Conservation (phyloP, 495 filamentous ascomycete genomes). For the Podospora tetraspora region DNA sequence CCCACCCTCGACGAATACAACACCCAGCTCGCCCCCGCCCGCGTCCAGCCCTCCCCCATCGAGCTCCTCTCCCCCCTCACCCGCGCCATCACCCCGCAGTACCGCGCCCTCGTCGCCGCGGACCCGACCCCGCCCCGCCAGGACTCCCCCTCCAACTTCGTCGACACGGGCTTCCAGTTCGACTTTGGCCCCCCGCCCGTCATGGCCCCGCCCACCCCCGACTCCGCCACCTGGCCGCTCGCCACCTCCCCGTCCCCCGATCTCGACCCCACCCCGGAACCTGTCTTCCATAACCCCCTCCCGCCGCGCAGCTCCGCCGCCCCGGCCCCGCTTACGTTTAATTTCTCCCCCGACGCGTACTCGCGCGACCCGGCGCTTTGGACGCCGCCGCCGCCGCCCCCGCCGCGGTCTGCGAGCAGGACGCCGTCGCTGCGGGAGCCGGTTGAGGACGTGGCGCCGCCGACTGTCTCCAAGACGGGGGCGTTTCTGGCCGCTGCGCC, state of each 20-base stretch:
- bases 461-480: slow-evolving; percentile 5
- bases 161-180: slow-evolving; percentile 30
- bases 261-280: background rate
- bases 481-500: background rate
- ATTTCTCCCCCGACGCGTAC: slow-evolving; percentile 27
- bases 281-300: slow-evolving; percentile 4
- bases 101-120: slow-evolving; percentile 8
- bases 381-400: slow-evolving; percentile 21
- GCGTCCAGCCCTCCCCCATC: background rate
- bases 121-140: slow-evolving; percentile 6
- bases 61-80: slow-evolving; percentile 14
- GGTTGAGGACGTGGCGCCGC: slow-evolving; percentile 6
- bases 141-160: slow-evolving; percentile 7
- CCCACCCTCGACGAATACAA: slow-evolving; percentile 29
- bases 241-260: slow-evolving; percentile 11
- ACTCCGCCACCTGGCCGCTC: slow-evolving; percentile 28
- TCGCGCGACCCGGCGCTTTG: slow-evolving; percentile 24
- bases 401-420: background rate
- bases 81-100: slow-evolving; percentile 22
- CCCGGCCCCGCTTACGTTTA: slow-evolving; percentile 25
- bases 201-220: slow-evolving; percentile 21
- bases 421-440: slow-evolving; percentile 1
- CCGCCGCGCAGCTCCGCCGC: slow-evolving; percentile 7
- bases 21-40: slow-evolving; percentile 5
- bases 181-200: slow-evolving; percentile 20